Percentiles rank a stretch among this genome's conserved stretches.
Conservation (phyloP, 2,329 filamentous ascomycete species). For the Westerdykella aurantiaca region DNA sequence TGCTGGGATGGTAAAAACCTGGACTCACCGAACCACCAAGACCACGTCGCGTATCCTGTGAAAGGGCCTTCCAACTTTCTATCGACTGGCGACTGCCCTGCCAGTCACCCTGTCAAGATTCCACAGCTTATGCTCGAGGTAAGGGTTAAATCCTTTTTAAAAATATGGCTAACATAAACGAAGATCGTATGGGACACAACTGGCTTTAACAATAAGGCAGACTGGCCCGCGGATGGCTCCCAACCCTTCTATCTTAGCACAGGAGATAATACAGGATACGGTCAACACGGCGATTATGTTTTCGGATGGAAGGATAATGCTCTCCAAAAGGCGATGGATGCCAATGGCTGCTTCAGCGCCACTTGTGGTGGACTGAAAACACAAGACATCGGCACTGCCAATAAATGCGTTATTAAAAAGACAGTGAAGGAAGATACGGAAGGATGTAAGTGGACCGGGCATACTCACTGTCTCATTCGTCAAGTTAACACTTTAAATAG, state of each 20-base stretch:
- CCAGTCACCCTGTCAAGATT: constrained; percentile 38
- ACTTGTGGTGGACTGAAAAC: constrained; percentile 10
- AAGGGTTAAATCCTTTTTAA: neutral
- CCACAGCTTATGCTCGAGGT: constrained; percentile 42
- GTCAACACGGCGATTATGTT: constrained; percentile 15
- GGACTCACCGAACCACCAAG: constrained; percentile 53
- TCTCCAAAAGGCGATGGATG: constrained; percentile 18
- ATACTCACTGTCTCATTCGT: neutral
- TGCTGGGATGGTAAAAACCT: constrained; percentile 60
- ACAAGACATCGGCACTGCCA: constrained; percentile 10
- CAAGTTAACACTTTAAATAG: neutral
- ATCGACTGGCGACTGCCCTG: constrained; percentile 30
- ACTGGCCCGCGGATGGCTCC: constrained; percentile 15
- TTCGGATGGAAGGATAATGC: constrained; percentile 18
- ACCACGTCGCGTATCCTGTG: constrained; percentile 58
- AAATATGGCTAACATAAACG: neutral
- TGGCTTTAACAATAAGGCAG: constrained; percentile 17
- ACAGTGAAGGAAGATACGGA: constrained; percentile 15
- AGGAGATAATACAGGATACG: constrained; percentile 12
- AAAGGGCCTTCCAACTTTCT: constrained; percentile 6
- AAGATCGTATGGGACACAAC: constrained; percentile 38
- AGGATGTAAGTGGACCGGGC: constrained; percentile 9
- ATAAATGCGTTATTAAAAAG: constrained; percentile 12
- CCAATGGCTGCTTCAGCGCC: constrained; percentile 14
- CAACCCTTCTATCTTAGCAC: constrained; percentile 16